Percentiles rank a stretch among this genome's conserved stretches.
phyloP scores from a whole-genome alignment of 2,329 filamentous ascomycete species.

The Westerdykella aurantiaca region DNA sequence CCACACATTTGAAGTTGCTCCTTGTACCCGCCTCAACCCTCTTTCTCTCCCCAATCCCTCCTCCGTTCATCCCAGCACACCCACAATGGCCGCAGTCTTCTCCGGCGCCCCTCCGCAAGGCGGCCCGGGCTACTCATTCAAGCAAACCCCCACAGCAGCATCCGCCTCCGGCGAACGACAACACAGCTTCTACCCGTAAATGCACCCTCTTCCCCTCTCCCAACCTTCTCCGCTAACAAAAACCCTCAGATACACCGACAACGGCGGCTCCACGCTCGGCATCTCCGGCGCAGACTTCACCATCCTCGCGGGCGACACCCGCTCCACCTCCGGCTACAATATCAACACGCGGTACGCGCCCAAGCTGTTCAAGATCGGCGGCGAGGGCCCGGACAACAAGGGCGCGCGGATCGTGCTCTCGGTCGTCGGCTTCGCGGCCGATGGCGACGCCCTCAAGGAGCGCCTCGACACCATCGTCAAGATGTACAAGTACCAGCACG shows the following conservation, averaged over 20 bases:
- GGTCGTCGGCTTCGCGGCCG: conserved; percentile 91
- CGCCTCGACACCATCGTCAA: conserved; percentile 91
- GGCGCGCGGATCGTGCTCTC: conserved; percentile 84
- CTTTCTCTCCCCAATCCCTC: conserved; percentile 1
- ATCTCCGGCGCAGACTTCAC: conserved; percentile 92
- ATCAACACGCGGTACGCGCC: conserved; percentile 96
- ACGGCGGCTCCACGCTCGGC: conserved; percentile 91
- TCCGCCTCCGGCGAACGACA: conserved; percentile 49
- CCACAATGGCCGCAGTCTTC: conserved; percentile 51
- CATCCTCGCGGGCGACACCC: conserved; percentile 95
- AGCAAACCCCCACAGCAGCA: conserved; percentile 44
- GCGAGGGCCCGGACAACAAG: conserved; percentile 76
- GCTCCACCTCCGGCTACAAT: conserved; percentile 88
- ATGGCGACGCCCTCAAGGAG: conserved; percentile 90
- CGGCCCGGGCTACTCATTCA: conserved; percentile 57
- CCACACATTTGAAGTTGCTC: conserved; percentile 1
- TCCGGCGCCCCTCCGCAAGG: conserved; percentile 46
- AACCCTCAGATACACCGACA: conserved; percentile 77
- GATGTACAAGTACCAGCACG: conserved; percentile 98
- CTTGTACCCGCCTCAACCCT: not conserved
- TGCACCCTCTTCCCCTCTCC: not conserved
- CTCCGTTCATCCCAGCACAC: not conserved
- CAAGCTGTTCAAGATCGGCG: conserved; percentile 96
- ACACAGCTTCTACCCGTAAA: conserved; percentile 90
- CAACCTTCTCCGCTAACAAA: conserved; percentile 10